Base-by-base conservation (phyloP, 306 rosid genomes). In the Begonia peltatifolia region DNA sequence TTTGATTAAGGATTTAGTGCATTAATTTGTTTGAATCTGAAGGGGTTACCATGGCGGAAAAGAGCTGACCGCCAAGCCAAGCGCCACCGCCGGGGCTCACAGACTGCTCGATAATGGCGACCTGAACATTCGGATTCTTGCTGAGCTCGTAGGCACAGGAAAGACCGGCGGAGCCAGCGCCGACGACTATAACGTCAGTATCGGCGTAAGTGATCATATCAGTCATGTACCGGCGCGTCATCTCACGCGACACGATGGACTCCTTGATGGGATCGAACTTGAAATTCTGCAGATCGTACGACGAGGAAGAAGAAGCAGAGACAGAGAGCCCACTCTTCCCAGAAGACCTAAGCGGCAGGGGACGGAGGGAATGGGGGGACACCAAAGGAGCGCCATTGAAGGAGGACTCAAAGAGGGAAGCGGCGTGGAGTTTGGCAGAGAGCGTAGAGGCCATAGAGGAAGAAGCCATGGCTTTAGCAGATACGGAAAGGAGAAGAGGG, bases 11-110 rank as follows among this genome's bases (percentile, higher is more conserved):
- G 23, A 20, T 20, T 20, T 20, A 20, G 23, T 20, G 23, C 23
- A 20, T 30, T 30, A 30, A 4, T 30, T 30, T 30, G 38, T 5
- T 30, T 7, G 38, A 5, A 30, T 59, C 75, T 70, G 22, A 15
- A 2, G 6, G 4, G 20, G 10, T 30, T 70, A 70, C 93, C 95
- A 87, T 83, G 64, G 93, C 87, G 9, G 93, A 87, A 71, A 87
- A 87, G 20, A 87, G 93, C 53, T 87, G 93, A 2, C 93, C 93
- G 1, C 93, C 88, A 49, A 87, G 89, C 95, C 95, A 87, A 0
- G 93, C 86, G 51, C 93, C 95, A 2, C 95, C 93, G 6, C 93
- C 89, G 25, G 93, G 95, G 67, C 95, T 87, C 13, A 87, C 93
- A 6, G 93, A 87, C 59, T 87, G 95, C 55, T 87, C 89, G 52